Evolutionary conservation across 192 early-diverging fungal genomes (phyloP), one percentile per base, ranked within the genome.

Genomic region (Gaertneriomyces sp.): DNA sequence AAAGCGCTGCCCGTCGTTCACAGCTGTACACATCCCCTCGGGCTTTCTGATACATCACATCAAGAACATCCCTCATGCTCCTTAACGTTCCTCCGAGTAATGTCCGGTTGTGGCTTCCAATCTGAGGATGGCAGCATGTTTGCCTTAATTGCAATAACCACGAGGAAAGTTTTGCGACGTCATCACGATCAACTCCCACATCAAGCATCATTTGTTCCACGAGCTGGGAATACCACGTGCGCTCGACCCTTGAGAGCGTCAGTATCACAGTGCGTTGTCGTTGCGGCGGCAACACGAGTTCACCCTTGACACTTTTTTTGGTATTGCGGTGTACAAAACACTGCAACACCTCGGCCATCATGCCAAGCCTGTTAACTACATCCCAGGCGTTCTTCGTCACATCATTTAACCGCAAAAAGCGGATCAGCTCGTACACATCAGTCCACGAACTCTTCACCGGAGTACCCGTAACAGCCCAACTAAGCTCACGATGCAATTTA

Each of bases 401-500:
- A 33, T 33, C 25, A 33, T 33, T 33, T 2, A 33, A 33, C 25
- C 25, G 25, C 25, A 33, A 33, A 55, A 88, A 88, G 7, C 44
- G 10, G 42, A 81, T 73, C 3, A 89, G 72, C 0, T 83, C 81
- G 33, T 76, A 55, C 39, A 89, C 60, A 61, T 89, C 88, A 1
- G 64, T 55, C 11, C 76, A 55, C 14, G 76, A 71, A 4, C 64
- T 53, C 46, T 67, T 73, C 62, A 83, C 72, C 0, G 83, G 84
- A 17, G 85, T 88, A 1, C 87, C 88, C 12, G 85, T 87, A 17
- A 89, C 81, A 20, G 79, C 80, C 88, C 87, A 89, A 33, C 25
- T 33, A 33, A 33, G 25, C 25, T 33, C 25, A 33, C 25, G 25
- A 33, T 33, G 25, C 25, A 33, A 33, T 33, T 33, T 8, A 71